These are phyloP conservation scores for Lepidium aucheri DNA, from an alignment of 345 rosid genomes.

Conservation along the genomic window DNA sequence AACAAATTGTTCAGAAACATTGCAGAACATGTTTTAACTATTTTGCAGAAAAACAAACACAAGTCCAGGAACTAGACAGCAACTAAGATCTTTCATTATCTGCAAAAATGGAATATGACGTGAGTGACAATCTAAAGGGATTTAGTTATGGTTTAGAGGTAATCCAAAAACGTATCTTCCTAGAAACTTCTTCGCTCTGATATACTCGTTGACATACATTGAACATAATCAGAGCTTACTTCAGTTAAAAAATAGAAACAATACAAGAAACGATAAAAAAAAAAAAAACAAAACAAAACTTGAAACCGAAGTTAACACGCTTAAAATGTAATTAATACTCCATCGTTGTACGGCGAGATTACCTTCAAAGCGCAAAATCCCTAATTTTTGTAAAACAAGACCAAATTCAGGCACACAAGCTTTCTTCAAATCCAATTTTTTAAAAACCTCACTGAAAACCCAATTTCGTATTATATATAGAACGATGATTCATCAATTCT, in stretches of 20 bases:
- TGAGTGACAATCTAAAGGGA: not conserved
- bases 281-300: slow-evolving; percentile 3
- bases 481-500: not conserved
- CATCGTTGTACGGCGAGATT: slow-evolving; percentile 19
- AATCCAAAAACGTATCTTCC: slow-evolving; percentile 7
- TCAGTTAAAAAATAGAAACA: slow-evolving; percentile 3
- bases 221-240: slow-evolving; percentile 15
- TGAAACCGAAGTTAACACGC: slow-evolving; percentile 19
- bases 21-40: slow-evolving; percentile 5
- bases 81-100: not conserved
- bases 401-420: slow-evolving; percentile 17
- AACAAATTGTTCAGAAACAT: slow-evolving; percentile 6
- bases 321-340: slow-evolving; percentile 3
- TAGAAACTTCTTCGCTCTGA: slow-evolving; percentile 1
- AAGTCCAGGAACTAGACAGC: not conserved
- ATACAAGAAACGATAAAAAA: not conserved
- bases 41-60: not conserved
- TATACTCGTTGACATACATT: slow-evolving; percentile 21
- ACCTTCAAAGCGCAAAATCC: slow-evolving; percentile 19
- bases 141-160: not conserved
- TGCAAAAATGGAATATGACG: not conserved
- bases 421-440: not conserved
- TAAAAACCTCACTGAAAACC: not conserved
- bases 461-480: not conserved
- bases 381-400: slow-evolving; percentile 5